A percentile compares a stretch with the other conserved stretches of the same genome.
phyloP scores from a whole-genome alignment of 176 grass and related monocot genomes.

The Raddia guianensis region DNA sequence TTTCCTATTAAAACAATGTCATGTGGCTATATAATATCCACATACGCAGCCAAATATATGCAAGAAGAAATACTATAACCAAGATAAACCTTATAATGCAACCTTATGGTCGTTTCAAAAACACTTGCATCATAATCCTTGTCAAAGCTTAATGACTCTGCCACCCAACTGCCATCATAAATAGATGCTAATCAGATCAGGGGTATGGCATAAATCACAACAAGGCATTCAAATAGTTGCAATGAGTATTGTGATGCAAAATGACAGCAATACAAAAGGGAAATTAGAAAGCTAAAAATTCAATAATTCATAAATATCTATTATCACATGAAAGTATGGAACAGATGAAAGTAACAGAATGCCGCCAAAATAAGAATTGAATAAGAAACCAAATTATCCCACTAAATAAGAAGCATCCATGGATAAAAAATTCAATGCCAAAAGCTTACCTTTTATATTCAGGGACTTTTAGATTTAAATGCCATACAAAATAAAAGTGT shows the following conservation, averaged over 20 bases:
- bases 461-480: constrained; percentile 19
- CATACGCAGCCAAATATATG: constrained; percentile 27
- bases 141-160: constrained; percentile 91
- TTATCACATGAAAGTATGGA: neutral
- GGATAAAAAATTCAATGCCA: constrained; percentile 24
- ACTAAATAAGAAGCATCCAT: constrained; percentile 6
- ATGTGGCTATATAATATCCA: constrained; percentile 18
- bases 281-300: constrained; percentile 25
- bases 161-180: constrained; percentile 82
- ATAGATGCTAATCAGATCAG: constrained; percentile 40
- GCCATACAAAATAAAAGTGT: neutral
- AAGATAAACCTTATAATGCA: constrained; percentile 95
- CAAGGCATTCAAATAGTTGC: constrained; percentile 8
- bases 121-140: constrained; percentile 97
- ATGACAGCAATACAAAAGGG: constrained; percentile 10
- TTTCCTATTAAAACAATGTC: constrained; percentile 12
- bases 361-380: constrained; percentile 18
- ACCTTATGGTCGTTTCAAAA: constrained; percentile 99
- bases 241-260: constrained; percentile 24
- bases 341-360: constrained; percentile 28
- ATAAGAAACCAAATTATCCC: constrained; percentile 9
- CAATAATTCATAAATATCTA: constrained; percentile 4
- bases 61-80: constrained; percentile 49
- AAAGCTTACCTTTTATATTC: constrained; percentile 29
- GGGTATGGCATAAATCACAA: constrained; percentile 38